These are phyloP conservation scores for Fraxinus anomala DNA, from an alignment of 257 asterid species.

Conservation along the genomic window DNA sequence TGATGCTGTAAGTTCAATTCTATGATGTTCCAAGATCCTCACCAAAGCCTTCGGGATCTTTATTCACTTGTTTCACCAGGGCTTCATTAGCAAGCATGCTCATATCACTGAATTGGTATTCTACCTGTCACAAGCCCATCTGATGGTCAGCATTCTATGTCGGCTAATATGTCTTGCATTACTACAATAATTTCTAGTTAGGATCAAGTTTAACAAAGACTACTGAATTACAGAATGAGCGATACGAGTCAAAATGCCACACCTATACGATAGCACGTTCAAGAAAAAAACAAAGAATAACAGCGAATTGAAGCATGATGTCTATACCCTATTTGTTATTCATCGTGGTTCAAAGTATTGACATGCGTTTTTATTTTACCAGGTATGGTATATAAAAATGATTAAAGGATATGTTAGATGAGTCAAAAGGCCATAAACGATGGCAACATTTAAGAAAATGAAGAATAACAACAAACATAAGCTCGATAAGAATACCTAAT, in stretches of 20 bases:
- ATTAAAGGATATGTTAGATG: too few relatives aligned
- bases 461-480: too few relatives aligned
- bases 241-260: too few relatives aligned
- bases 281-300: neutral
- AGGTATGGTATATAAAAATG: too few relatives aligned
- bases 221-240: too few relatives aligned
- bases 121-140: slow-evolving; percentile 55
- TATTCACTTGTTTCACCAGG: slow-evolving; percentile 68
- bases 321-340: neutral
- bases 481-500: too few relatives aligned
- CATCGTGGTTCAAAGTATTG: neutral
- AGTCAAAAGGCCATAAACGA: neutral
- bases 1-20: neutral
- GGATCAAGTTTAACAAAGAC: too few relatives aligned
- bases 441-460: neutral
- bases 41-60: slow-evolving; percentile 93
- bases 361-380: too few relatives aligned
- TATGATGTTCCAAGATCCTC: slow-evolving; percentile 17
- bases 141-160: too few relatives aligned
- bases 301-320: too few relatives aligned
- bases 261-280: neutral
- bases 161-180: neutral
- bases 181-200: neutral
- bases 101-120: slow-evolving; percentile 92
- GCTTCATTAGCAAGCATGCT: slow-evolving; percentile 93